A percentile compares a stretch with the other conserved stretches of the same genome.
phyloP scores from a whole-genome alignment of 139 green algal species.

The Volvox reticuliferus region DNA sequence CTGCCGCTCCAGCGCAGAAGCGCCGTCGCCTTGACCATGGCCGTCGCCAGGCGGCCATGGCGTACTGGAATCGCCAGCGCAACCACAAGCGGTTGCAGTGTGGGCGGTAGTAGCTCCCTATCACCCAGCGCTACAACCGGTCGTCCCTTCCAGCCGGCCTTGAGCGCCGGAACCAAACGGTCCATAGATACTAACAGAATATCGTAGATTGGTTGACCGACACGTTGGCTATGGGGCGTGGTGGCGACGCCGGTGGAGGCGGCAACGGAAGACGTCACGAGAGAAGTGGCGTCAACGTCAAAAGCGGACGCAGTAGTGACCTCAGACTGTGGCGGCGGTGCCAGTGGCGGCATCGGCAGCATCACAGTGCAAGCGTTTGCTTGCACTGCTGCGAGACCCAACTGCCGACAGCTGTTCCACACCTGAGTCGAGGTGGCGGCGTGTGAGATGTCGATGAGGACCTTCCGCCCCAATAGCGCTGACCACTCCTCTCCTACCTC shows the following conservation, averaged over 20 bases:
- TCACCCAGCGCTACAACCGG: constrained; percentile 72
- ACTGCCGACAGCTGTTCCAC: constrained; percentile 43
- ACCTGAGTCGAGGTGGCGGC: constrained; percentile 39
- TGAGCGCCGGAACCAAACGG: constrained; percentile 48
- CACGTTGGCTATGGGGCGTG: neutral
- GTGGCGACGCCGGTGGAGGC: neutral
- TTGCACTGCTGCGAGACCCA: constrained; percentile 23
- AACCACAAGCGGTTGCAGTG: constrained; percentile 64
- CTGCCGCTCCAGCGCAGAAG: constrained; percentile 51
- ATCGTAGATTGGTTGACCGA: constrained; percentile 33
- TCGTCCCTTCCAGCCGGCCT: constrained; percentile 66
- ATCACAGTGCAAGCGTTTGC: neutral
- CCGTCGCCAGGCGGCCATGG: constrained; percentile 49
- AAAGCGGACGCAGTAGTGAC: neutral
- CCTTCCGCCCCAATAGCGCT: constrained; percentile 7
- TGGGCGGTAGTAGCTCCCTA: constrained; percentile 52
- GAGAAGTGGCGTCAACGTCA: neutral
- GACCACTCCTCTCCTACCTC: constrained; percentile 20
- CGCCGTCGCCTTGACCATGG: constrained; percentile 56
- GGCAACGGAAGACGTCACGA: neutral
- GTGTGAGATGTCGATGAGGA: constrained; percentile 58
- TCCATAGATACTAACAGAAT: constrained; percentile 64
- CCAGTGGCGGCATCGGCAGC: neutral
- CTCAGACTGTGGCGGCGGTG: neutral
- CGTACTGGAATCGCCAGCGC: constrained; percentile 32